Evolutionary conservation across 805 yeast species (phyloP).

Genomic region (Lipomyces lipofer): DNA sequence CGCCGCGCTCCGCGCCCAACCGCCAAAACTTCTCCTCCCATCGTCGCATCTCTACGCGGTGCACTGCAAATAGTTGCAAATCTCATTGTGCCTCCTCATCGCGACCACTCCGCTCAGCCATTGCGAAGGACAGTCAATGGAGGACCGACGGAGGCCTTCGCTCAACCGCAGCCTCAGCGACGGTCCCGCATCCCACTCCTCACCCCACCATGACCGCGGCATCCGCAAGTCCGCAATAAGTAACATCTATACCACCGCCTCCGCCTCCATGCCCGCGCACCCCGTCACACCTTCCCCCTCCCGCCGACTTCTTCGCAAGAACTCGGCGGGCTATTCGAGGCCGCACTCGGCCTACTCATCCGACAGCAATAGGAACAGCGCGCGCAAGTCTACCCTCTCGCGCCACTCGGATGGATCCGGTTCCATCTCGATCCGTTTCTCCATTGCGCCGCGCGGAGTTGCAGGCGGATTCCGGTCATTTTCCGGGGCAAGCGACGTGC

Average conservation of each 20-base stretch:
- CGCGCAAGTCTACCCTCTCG: constrained; percentile 11
- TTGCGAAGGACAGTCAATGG: too few species aligned
- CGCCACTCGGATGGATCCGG: constrained; percentile 28
- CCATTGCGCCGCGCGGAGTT: constrained; percentile 19
- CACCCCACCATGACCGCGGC: constrained; percentile 4
- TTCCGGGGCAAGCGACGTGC: constrained; percentile 20
- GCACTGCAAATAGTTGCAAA: too few species aligned
- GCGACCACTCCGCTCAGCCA: too few species aligned
- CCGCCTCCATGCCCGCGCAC: background rate
- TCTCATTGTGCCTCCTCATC: too few species aligned
- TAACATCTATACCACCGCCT: constrained; percentile 4
- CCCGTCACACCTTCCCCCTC: background rate
- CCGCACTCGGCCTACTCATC: constrained; percentile 10
- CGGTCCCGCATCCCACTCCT: background rate
- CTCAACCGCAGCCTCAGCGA: constrained; percentile 6
- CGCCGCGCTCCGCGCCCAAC: too few species aligned
- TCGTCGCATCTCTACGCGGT: too few species aligned
- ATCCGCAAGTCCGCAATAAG: constrained; percentile 4
- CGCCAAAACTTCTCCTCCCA: too few species aligned
- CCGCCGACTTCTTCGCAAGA: background rate
- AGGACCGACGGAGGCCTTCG: constrained; percentile 8
- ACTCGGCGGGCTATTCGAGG: background rate
- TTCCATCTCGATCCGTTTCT: constrained; percentile 24
- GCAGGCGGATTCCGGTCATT: constrained; percentile 19
- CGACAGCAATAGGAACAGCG: constrained; percentile 6